phyloP scores from a whole-genome alignment of 192 early-diverging fungal genomes.

The Coemansia sp. region DNA sequence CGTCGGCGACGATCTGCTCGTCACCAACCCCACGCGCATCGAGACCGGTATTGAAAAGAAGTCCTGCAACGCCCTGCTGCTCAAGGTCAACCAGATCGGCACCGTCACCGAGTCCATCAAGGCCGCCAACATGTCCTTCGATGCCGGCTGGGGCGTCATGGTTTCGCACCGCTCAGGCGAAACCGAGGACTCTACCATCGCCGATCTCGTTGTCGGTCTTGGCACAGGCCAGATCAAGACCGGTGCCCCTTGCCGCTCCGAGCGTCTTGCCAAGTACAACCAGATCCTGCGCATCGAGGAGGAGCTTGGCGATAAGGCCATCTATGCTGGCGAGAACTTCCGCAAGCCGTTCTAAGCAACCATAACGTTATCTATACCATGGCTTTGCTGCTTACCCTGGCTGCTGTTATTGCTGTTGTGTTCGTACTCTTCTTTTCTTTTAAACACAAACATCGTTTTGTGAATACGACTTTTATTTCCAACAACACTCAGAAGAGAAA shows the following conservation, averaged over 20 bases:
- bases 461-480: not conserved
- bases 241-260: constrained; percentile 96
- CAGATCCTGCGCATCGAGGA: constrained; percentile 98
- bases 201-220: constrained; percentile 95
- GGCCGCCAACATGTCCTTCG: constrained; percentile 71
- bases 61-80: constrained; percentile 89
- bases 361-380: too few relatives aligned
- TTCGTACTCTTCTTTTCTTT: not conserved
- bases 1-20: constrained; percentile 97
- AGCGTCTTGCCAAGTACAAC: constrained; percentile 99
- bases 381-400: not conserved
- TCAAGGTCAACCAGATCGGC: constrained; percentile 99
- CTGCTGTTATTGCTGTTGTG: not conserved
- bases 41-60: constrained; percentile 87
- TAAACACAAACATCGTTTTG: not conserved
- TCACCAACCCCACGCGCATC: constrained; percentile 97
- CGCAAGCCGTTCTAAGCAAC: constrained; percentile 60
- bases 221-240: constrained; percentile 98
- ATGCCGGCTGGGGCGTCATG: constrained; percentile 98
- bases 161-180: constrained; percentile 98
- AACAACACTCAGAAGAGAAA: too few relatives aligned
- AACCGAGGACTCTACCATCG: constrained; percentile 97
- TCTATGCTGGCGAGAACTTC: constrained; percentile 95
- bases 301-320: constrained; percentile 86
- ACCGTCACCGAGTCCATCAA: constrained; percentile 94